Evolutionary conservation across 176 grass and related monocot species (phyloP), one percentile per base, ranked within the genome.

Genomic region (Ensete glaucum): DNA sequence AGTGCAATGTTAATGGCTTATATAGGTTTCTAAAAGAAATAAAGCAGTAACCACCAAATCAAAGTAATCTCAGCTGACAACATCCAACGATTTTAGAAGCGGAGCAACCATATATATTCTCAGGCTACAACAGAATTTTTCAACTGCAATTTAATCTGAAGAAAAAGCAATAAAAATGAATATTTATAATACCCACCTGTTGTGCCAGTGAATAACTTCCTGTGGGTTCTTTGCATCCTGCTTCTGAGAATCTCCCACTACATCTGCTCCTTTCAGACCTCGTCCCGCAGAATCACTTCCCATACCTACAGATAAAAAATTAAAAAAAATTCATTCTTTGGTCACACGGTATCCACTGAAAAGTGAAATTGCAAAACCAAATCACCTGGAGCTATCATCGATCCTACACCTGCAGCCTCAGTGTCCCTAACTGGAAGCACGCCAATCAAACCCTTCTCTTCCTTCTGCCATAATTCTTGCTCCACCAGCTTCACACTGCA

Each of bases 401-500:
- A 93, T 51, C 86, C 90, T 69, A 93, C 90, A 69, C 81, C 67
- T 2, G 84, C 77, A 20, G 84, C 84, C 62, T 91, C 90, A 0
- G 84, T 87, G 84, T 94, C 95, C 25, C 84, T 82, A 53, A 99
- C 95, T 8, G 95, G 95, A 75, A 99, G 95, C 26, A 99, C 95
- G 1, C 95, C 95, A 7, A 99, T 99, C 81, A 99, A 82, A 70
- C 95, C 95, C 76, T 90, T 98, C 73, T 99, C 90, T 73, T 91
- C 95, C 78, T 81, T 85, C 70, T 99, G 95, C 95, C 95, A 99
- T 25, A 99, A 82, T 77, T 99, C 95, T 83, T 99, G 95, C 76
- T 99, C 95, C 54, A 99, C 95, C 64, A 99, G 59, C 84, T 94
- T 99, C 65, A 99, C 95, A 76, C 95, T 99, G 88, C 74, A 88